Evolutionary conservation across 805 yeast genomes (phyloP).

Genomic region (Blastobotrys attinorum): DNA sequence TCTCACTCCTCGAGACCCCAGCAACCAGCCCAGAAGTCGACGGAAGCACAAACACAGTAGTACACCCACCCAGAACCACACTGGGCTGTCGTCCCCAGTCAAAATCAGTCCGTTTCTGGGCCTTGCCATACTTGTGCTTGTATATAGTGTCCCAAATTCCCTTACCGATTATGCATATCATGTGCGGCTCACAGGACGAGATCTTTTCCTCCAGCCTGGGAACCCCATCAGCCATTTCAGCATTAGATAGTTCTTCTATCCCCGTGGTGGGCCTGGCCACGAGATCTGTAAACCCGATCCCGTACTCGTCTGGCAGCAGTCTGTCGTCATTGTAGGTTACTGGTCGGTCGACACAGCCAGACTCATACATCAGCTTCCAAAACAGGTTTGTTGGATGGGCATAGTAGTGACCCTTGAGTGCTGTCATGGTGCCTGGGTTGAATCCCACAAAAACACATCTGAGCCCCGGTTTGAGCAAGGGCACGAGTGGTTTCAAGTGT

Average conservation of each 20-base stretch:
- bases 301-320: slow-evolving; percentile 34
- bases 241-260: slow-evolving; percentile 42
- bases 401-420: slow-evolving; percentile 56
- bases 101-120: slow-evolving; percentile 31
- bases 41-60: slow-evolving; percentile 52
- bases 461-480: slow-evolving; percentile 25
- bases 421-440: slow-evolving; percentile 63
- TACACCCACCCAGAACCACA: slow-evolving; percentile 16
- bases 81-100: slow-evolving; percentile 44
- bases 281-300: slow-evolving; percentile 65
- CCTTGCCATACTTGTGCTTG: slow-evolving; percentile 28
- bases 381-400: slow-evolving; percentile 64
- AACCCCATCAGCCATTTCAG: slow-evolving; percentile 50
- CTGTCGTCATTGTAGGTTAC: slow-evolving; percentile 35
- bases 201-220: slow-evolving; percentile 44
- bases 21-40: slow-evolving; percentile 66
- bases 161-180: slow-evolving; percentile 58
- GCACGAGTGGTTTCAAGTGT: slow-evolving; percentile 14
- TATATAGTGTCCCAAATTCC: slow-evolving; percentile 64
- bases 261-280: slow-evolving; percentile 56
- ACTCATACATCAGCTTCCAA: slow-evolving; percentile 55
- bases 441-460: slow-evolving; percentile 56
- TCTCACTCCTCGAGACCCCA: slow-evolving; percentile 39
- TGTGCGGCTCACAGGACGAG: slow-evolving; percentile 30
- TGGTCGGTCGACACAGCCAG: slow-evolving; percentile 35